Base-by-base conservation (phyloP, 2,329 filamentous ascomycete genomes). In the Talaromyces piceae region DNA sequence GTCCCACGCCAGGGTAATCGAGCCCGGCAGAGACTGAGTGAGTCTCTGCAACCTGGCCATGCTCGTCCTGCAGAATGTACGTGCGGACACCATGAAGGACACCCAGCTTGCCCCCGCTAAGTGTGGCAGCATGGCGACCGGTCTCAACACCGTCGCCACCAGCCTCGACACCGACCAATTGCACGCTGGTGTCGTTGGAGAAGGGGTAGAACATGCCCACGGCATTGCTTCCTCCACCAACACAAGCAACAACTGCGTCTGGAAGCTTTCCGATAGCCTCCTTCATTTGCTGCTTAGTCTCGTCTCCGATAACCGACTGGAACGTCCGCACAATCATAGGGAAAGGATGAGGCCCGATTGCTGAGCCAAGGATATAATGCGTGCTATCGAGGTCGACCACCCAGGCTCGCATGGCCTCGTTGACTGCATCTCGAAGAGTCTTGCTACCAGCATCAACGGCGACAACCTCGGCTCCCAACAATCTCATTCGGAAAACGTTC, bases 161-260 rank as follows among this genome's bases (percentile, higher is more conserved):
- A 11, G 93, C 93, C 75, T 98, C 93, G 2, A 98, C 91, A 58
- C 93, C 93, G 11, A 97, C 77, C 3, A 96, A 80, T 73, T 91
- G 90, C 54, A 98, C 93, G 54, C 78, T 84, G 0, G 79, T 79
- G 62, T 98, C 91, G 39, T 89, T 83, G 56, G 86, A 79, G 74
- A 98, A 98, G 48, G 93, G 93, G 71, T 91, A 94, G 76, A 98
- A 98, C 91, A 97, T 98, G 73, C 93, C 93, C 3, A 87, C 85
- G 2, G 93, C 93, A 67, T 98, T 98, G 67, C 85, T 91, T 53
- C 93, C 93, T 59, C 93, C 93, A 51, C 93, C 93, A 11, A 98
- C 93, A 64, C 93, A 98, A 8, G 93, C 93, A 13, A 98, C 89
- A 20, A 98, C 91, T 1, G 91, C 93, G 61, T 98, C 93, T 3